Evolutionary conservation across 2,329 filamentous ascomycete genomes (phyloP).

Genomic region (Cladophialophora chaetospira): DNA sequence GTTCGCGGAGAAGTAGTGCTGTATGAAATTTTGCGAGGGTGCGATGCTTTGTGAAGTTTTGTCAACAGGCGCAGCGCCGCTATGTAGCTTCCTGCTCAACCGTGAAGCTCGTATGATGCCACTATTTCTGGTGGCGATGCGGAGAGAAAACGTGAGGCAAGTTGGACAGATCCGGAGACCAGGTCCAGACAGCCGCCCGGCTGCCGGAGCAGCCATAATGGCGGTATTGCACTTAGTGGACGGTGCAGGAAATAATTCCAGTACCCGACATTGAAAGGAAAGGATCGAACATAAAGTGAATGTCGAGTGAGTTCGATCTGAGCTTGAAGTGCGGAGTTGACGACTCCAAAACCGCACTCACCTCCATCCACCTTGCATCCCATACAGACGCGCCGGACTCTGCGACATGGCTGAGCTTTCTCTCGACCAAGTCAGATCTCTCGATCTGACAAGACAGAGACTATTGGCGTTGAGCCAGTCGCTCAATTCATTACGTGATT

Average conservation of each 20-base stretch:
- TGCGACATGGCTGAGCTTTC: constrained; percentile 41
- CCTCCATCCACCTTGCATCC: background rate
- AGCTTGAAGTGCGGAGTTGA: background rate
- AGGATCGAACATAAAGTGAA: background rate
- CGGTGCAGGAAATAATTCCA: constrained; percentile 1
- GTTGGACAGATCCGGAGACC: constrained; percentile 19
- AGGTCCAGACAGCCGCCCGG: constrained; percentile 20
- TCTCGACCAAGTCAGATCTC: constrained; percentile 56
- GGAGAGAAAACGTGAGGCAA: constrained; percentile 18
- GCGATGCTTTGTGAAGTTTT: constrained; percentile 10
- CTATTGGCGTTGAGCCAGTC: constrained; percentile 69
- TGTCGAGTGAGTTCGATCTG: background rate
- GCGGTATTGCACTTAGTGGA: constrained; percentile 14
- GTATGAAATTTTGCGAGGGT: constrained; percentile 29
- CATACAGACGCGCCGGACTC: background rate
- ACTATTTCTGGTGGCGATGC: constrained; percentile 14
- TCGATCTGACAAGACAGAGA: constrained; percentile 71
- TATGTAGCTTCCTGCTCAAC: constrained; percentile 30
- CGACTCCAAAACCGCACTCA: background rate
- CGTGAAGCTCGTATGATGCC: constrained; percentile 25
- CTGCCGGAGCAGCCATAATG: constrained; percentile 25
- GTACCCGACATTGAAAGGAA: background rate
- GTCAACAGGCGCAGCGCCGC: constrained; percentile 8
- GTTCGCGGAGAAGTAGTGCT: constrained; percentile 35
- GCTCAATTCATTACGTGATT: constrained; percentile 64